Conservation (phyloP, 1,139 yeast species). For the Sugiyamaella sp. region DNA sequence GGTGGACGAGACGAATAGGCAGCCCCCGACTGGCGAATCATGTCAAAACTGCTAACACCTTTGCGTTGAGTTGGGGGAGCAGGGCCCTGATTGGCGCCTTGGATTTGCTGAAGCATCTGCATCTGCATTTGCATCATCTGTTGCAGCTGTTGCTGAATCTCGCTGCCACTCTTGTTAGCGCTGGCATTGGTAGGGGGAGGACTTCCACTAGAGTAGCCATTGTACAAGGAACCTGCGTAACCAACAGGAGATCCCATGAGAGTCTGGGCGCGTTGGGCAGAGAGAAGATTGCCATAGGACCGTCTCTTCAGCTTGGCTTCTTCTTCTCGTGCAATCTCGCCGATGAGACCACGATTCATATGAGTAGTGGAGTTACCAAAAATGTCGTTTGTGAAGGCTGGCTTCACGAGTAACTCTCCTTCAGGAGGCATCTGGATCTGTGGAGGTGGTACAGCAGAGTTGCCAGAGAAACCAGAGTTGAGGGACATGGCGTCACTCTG, state of each 20-base stretch:
- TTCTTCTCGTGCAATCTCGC: conserved; percentile 47
- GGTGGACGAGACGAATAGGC: conserved; percentile 31
- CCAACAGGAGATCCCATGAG: conserved; percentile 14
- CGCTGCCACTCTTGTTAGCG: conserved; percentile 23
- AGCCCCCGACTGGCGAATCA: conserved; percentile 21
- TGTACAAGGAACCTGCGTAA: conserved; percentile 24
- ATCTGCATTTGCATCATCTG: conserved; percentile 43
- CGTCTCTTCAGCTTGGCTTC: conserved; percentile 43
- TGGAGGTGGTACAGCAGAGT: conserved; percentile 19
- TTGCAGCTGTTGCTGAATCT: conserved; percentile 41
- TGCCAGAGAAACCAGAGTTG: conserved; percentile 21
- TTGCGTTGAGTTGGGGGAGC: conserved; percentile 18
- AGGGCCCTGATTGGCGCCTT: conserved; percentile 17
- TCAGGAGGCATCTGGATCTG: conserved; percentile 21
- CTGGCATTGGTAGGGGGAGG: conserved; percentile 12
- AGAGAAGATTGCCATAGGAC: conserved; percentile 24
- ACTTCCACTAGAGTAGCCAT: conserved; percentile 18
- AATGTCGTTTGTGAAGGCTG: conserved; percentile 34
- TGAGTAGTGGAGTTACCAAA: conserved; percentile 33
- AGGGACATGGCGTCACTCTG: conserved; percentile 21
- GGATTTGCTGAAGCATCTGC: conserved; percentile 41
- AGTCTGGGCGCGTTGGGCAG: conserved; percentile 21
- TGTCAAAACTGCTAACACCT: conserved; percentile 28
- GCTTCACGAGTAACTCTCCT: conserved; percentile 20
- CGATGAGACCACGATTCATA: conserved; percentile 44